Evolutionary conservation across 1,139 yeast genomes (phyloP), one percentile per base, ranked within the genome.

Genomic region (Blastobotrys buckinghamii): DNA sequence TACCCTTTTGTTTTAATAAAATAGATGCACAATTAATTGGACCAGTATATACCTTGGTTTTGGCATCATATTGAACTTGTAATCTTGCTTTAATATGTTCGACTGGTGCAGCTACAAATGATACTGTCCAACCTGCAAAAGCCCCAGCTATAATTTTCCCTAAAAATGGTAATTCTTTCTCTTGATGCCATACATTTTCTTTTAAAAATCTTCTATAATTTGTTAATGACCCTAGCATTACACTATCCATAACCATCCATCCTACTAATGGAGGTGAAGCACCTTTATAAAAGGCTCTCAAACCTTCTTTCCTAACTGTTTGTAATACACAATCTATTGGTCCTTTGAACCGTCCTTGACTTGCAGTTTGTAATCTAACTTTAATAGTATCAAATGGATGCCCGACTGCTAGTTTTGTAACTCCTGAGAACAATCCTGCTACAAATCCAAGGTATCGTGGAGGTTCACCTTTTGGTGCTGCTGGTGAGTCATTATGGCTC

Each of bases 341-440:
- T 1, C 95, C 96, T 47, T 72, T 80, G 70, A 87, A 88, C 47
- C 81, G 70, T 0, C 88, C 87, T 19, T 81, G 78, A 1, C 69
- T 63, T 1, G 94, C 84, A 0, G 96, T 88, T 62, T 89, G 97
- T 41, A 89, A 71, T 46, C 97, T 72, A 24, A 88, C 96, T 62
- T 89, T 89, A 56, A 89, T 80, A 1, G 96, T 86, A 63, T 89
- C 97, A 59, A 89, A 88, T 6, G 97, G 96, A 64, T 89, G 96
- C 1, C 97, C 96, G 16, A 89, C 96, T 0, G 84, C 80, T 59
- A 88, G 84, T 65, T 89, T 89, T 60, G 86, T 84, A 34, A 87
- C 78, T 17, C 96, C 96, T 0, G 92, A 82, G 61, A 84, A 84
- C 61, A 85, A 80, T 6, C 96, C 96, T 1, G 96, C 96, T 13